These are phyloP conservation scores for Fusarium oligoseptatum DNA, from an alignment of 2,329 filamentous ascomycete species.

Conservation along the genomic window DNA sequence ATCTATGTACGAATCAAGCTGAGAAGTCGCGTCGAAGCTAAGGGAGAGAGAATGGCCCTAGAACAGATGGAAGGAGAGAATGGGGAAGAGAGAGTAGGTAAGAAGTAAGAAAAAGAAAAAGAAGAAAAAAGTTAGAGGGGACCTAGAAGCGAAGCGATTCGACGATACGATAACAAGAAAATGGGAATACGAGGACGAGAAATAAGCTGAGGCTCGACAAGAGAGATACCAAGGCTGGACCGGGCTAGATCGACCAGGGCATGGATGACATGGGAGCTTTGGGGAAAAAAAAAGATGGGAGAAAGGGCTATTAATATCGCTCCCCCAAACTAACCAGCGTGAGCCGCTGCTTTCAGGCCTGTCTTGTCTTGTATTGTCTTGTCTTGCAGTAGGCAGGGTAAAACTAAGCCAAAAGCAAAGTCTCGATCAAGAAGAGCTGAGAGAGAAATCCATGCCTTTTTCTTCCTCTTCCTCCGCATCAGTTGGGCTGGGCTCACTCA, in stretches of 20 bases:
- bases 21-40: neutral
- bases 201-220: conserved; percentile 38
- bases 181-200: conserved; percentile 36
- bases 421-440: neutral
- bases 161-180: conserved; percentile 20
- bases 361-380: neutral
- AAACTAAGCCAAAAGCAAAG: neutral
- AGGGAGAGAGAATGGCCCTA: neutral
- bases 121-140: conserved; percentile 6
- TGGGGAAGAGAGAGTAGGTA: conserved; percentile 7
- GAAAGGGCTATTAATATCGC: conserved; percentile 19
- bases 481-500: conserved; percentile 9
- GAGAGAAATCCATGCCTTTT: neutral
- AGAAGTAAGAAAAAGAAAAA: neutral
- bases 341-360: neutral
- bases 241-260: conserved; percentile 30
- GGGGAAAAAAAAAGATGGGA: conserved; percentile 14
- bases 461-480: conserved; percentile 15
- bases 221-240: conserved; percentile 27
- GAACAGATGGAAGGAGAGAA: conserved; percentile 2
- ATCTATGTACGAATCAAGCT: conserved; percentile 5
- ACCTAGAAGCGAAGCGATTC: neutral
- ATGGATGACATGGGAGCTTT: conserved; percentile 19
- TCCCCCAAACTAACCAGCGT: neutral
- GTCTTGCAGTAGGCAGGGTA: neutral